Percentiles rank a stretch among this genome's conserved stretches.
Evolutionary conservation across 2,329 filamentous ascomycete species (phyloP).

Genomic region (Corynespora cassiicola): DNA sequence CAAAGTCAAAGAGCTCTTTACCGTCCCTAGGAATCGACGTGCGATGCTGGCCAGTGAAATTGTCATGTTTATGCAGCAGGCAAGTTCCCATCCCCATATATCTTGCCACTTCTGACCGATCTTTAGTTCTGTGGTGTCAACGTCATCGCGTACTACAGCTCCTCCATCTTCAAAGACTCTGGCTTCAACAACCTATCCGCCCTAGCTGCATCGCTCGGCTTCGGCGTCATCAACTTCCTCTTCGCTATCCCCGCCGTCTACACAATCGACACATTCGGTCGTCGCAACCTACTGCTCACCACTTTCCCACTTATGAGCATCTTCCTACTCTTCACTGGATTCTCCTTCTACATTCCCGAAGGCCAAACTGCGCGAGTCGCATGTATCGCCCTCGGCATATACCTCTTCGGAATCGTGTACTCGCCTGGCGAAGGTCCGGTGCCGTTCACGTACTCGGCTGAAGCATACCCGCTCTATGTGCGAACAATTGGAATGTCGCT

Average conservation of each 20-base stretch:
- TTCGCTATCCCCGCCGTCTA: slow-evolving; percentile 34
- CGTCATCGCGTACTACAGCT: slow-evolving; percentile 36
- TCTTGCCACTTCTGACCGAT: neutral
- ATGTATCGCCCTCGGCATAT: slow-evolving; percentile 44
- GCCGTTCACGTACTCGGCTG: slow-evolving; percentile 43
- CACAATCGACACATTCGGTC: slow-evolving; percentile 38
- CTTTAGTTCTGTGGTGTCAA: slow-evolving; percentile 34
- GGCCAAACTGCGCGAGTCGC: slow-evolving; percentile 22
- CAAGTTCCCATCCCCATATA: neutral
- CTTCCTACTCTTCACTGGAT: slow-evolving; percentile 31
- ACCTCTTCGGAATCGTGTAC: slow-evolving; percentile 50
- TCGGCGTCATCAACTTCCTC: slow-evolving; percentile 32
- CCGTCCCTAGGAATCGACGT: slow-evolving; percentile 33
- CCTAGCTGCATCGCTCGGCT: slow-evolving; percentile 33
- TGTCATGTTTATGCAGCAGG: slow-evolving; percentile 45
- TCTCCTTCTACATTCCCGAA: slow-evolving; percentile 27
- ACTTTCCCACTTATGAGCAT: slow-evolving; percentile 35
- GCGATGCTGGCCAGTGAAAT: slow-evolving; percentile 34
- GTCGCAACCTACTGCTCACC: slow-evolving; percentile 29
- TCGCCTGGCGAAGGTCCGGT: slow-evolving; percentile 19
- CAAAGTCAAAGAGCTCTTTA: slow-evolving; percentile 33
- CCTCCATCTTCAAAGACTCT: slow-evolving; percentile 68
- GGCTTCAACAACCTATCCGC: slow-evolving; percentile 28
- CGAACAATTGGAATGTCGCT: slow-evolving; percentile 42
- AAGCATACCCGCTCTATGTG: slow-evolving; percentile 49